Percentiles rank a stretch among this genome's conserved stretches.
Conservation (phyloP, 106 monocot species). For the Iris macrosiphon region DNA sequence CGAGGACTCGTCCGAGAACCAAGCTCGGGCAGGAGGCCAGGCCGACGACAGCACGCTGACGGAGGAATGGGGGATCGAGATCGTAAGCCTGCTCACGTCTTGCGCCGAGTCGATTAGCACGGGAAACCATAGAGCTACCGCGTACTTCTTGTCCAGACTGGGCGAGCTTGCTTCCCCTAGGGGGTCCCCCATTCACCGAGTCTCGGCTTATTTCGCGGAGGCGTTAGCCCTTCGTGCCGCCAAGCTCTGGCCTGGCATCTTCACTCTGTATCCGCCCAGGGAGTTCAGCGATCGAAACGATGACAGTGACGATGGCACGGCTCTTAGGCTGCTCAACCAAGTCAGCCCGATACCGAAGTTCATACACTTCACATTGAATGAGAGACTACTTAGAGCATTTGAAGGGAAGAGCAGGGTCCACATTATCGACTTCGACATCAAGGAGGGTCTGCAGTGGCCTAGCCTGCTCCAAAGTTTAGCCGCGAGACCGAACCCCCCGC, state of each 20-base stretch:
- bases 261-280: conserved; percentile 38
- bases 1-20: conserved; percentile 11
- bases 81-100: conserved; percentile 51
- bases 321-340: conserved; percentile 48
- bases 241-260: conserved; percentile 59
- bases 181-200: conserved; percentile 51
- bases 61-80: conserved; percentile 46
- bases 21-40: conserved; percentile 2
- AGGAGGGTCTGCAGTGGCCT: conserved; percentile 91
- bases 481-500: conserved; percentile 50
- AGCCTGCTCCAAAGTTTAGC: conserved; percentile 70
- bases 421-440: conserved; percentile 86
- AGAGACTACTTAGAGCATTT: conserved; percentile 51
- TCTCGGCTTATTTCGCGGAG: conserved; percentile 79
- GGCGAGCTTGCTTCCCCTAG: conserved; percentile 59
- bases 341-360: conserved; percentile 66
- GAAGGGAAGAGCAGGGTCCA: conserved; percentile 67
- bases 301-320: conserved; percentile 29
- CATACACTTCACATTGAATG: conserved; percentile 78
- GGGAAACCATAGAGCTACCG: conserved; percentile 35
- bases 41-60: conserved; percentile 11
- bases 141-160: conserved; percentile 51
- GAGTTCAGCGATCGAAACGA: conserved; percentile 16
- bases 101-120: conserved; percentile 51
- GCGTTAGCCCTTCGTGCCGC: conserved; percentile 38